phyloP scores from a whole-genome alignment of 805 yeast species.

The Saccharomycopsis sp. region DNA sequence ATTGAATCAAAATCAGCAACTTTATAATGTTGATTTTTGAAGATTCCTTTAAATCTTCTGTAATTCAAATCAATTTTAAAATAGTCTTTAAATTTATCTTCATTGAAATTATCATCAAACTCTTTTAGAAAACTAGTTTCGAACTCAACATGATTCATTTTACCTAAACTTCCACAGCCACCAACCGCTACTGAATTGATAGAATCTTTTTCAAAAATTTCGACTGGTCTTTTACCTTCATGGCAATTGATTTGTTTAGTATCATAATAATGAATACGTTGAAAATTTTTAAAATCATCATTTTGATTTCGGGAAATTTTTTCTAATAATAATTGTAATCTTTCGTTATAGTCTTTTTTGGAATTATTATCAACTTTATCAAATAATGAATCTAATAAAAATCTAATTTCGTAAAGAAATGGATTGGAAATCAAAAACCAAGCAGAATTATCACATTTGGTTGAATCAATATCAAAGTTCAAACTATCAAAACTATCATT shows the following conservation, averaged over 20 bases:
- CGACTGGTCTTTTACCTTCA: not conserved
- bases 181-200: conserved; percentile 5
- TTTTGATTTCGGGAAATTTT: too few relatives aligned
- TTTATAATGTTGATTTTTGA: too few relatives aligned
- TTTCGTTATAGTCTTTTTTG: not conserved
- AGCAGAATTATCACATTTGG: conserved; percentile 5
- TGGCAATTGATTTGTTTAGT: not conserved
- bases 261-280: not conserved
- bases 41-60: not conserved
- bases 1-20: not conserved
- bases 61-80: not conserved
- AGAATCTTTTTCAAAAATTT: not conserved
- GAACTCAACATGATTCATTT: not conserved
- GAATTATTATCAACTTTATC: not conserved
- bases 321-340: not conserved
- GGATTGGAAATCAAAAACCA: conserved; percentile 12
- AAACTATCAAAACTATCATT: not conserved
- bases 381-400: conserved; percentile 7
- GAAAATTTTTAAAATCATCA: too few relatives aligned
- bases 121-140: not conserved
- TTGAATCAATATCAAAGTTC: conserved; percentile 9
- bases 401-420: conserved; percentile 10
- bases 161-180: not conserved
- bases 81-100: not conserved
- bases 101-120: not conserved